A percentile compares a stretch with the other conserved stretches of the same genome.
phyloP scores from a whole-genome alignment of 2,329 filamentous ascomycete genomes.

The Hypoxylon sp. region DNA sequence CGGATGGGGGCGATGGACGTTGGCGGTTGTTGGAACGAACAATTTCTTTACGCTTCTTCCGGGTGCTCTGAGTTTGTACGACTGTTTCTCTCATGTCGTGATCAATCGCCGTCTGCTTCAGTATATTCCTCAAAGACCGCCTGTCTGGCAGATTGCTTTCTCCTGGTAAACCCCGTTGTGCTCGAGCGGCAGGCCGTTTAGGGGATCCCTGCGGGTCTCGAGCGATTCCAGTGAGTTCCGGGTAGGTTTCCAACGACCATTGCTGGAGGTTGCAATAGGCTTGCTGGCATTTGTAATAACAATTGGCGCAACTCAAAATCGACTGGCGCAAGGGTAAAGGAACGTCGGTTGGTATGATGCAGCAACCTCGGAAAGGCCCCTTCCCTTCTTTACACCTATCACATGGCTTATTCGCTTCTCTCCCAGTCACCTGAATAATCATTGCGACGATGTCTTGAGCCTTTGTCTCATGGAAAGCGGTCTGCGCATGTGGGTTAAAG shows the following conservation, averaged over 20 bases:
- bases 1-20: background rate
- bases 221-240: conserved; percentile 12
- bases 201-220: background rate
- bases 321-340: conserved; percentile 25
- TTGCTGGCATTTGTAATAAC: conserved; percentile 38
- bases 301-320: conserved; percentile 40
- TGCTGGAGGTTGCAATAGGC: conserved; percentile 26
- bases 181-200: background rate
- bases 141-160: conserved; percentile 18
- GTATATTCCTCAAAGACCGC: conserved; percentile 17
- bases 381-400: conserved; percentile 26
- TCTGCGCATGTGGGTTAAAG: conserved; percentile 24
- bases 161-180: too few relatives aligned
- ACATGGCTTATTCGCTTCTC: conserved; percentile 21
- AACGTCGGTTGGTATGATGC: conserved; percentile 30
- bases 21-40: background rate
- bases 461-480: conserved; percentile 25
- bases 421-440: conserved; percentile 39
- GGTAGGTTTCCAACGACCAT: conserved; percentile 23
- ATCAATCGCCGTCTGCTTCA: background rate
- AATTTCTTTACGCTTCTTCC: background rate
- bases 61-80: background rate
- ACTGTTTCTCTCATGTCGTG: background rate
- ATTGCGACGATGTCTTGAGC: conserved; percentile 39
- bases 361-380: conserved; percentile 40